phyloP scores from a whole-genome alignment of 805 yeast genomes.

The Nadsonia fulvescens region DNA sequence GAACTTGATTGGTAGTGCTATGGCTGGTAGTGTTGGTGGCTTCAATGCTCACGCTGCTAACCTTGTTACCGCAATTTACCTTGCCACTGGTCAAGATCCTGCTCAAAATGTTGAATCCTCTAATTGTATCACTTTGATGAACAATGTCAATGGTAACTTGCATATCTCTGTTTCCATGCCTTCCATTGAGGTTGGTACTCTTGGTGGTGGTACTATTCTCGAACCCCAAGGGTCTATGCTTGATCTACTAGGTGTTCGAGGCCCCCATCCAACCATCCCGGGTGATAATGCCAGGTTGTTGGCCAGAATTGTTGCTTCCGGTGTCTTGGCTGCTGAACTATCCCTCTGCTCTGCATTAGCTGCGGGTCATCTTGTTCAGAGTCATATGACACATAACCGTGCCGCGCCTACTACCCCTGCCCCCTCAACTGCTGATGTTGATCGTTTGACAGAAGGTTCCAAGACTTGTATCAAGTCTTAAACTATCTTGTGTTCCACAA shows the following conservation, averaged over 20 bases:
- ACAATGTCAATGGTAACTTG: slow-evolving; percentile 60
- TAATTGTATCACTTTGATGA: slow-evolving; percentile 92
- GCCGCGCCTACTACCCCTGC: slow-evolving; percentile 30
- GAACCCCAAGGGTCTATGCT: slow-evolving; percentile 96
- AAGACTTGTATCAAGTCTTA: slow-evolving; percentile 49
- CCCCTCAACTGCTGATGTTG: slow-evolving; percentile 22
- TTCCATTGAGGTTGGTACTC: slow-evolving; percentile 94
- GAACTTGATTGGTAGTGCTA: slow-evolving; percentile 88
- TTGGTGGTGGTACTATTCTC: slow-evolving; percentile 96
- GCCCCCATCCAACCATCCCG: slow-evolving; percentile 86
- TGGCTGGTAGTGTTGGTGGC: slow-evolving; percentile 98
- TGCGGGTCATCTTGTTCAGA: slow-evolving; percentile 94
- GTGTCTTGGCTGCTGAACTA: slow-evolving; percentile 89
- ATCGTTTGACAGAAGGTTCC: slow-evolving; percentile 52
- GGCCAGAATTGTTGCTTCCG: slow-evolving; percentile 83
- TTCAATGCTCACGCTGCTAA: slow-evolving; percentile 98
- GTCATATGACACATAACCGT: slow-evolving; percentile 94
- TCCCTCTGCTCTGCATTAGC: slow-evolving; percentile 92
- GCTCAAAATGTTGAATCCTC: slow-evolving; percentile 97
- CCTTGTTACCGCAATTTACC: slow-evolving; percentile 78
- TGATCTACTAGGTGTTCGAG: slow-evolving; percentile 83
- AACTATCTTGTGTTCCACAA: too few species aligned
- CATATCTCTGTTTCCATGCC: slow-evolving; percentile 98
- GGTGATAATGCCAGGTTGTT: slow-evolving; percentile 90
- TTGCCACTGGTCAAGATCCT: slow-evolving; percentile 99